A percentile compares a stretch with the other conserved stretches of the same genome.
Conservation (phyloP, 179 eudicot species). For the Vitellaria paradoxa region DNA sequence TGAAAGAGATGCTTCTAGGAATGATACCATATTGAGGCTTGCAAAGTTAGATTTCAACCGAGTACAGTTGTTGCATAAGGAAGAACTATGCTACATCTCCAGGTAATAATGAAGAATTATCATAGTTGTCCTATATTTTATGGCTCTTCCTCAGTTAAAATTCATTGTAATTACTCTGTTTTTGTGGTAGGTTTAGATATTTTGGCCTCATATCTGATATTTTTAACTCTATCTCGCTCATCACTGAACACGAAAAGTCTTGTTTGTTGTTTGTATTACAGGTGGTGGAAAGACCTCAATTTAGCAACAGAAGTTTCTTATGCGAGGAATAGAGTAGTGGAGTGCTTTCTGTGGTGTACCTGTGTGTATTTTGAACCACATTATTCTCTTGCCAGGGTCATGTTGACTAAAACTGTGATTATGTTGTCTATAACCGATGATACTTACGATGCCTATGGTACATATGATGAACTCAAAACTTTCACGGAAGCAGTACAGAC, state of each 20-base stretch:
- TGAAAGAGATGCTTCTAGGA: constrained; percentile 8
- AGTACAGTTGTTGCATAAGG: constrained; percentile 21
- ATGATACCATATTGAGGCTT: constrained; percentile 19
- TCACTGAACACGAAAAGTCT: too few species aligned
- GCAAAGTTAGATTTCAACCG: constrained; percentile 27
- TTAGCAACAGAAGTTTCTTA: background rate
- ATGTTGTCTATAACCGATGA: background rate
- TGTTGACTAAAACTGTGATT: background rate
- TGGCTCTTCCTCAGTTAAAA: too few species aligned
- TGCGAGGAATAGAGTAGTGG: background rate
- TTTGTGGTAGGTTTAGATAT: too few species aligned
- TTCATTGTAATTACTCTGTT: too few species aligned
- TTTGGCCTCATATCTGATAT: too few species aligned
- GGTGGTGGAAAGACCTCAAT: background rate
- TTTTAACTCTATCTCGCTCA: too few species aligned
- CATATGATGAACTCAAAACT: background rate
- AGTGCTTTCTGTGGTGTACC: background rate
- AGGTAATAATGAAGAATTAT: too few species aligned
- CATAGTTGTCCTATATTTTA: too few species aligned
- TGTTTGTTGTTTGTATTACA: background rate
- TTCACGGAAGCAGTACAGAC: background rate
- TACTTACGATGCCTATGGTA: background rate
- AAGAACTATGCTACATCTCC: too few species aligned
- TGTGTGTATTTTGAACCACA: background rate
- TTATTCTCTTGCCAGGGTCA: background rate